Percentiles rank a stretch among this genome's conserved stretches.
phyloP scores from a whole-genome alignment of 2,329 filamentous ascomycete species.

The Diatrype stigma region DNA sequence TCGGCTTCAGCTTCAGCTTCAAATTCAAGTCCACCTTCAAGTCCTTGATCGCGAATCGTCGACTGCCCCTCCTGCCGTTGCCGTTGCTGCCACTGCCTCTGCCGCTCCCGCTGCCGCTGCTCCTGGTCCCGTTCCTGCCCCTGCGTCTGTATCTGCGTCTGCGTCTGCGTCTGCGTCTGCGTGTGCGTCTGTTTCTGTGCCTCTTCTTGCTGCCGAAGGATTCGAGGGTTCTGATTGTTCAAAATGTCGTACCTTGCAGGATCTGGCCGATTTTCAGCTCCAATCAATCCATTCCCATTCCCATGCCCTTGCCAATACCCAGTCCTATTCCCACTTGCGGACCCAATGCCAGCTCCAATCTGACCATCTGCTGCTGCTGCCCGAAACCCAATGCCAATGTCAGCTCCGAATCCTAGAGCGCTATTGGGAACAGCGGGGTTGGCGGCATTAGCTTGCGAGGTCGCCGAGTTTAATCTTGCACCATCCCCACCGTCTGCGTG shows the following conservation, averaged over 20 bases:
- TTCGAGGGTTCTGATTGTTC: background rate
- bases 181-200: background rate
- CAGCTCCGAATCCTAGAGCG: background rate
- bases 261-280: background rate
- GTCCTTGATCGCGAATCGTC: too few relatives aligned
- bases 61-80: background rate
- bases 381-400: background rate
- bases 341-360: background rate
- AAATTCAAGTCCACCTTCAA: too few relatives aligned
- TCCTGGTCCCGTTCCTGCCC: background rate
- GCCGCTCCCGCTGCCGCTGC: conserved; percentile 3
- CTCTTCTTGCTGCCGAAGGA: background rate
- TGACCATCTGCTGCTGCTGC: too few relatives aligned
- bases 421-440: background rate
- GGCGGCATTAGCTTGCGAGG: background rate
- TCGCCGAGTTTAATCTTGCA: background rate
- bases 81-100: conserved; percentile 1
- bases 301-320: too few relatives aligned
- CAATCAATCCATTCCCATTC: background rate
- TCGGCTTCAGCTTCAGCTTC: background rate
- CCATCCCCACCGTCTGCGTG: background rate
- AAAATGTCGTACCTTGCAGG: conserved; percentile 3
- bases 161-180: too few relatives aligned
- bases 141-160: too few relatives aligned
- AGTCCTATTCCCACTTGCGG: too few relatives aligned